Conservation (phyloP, 768 basidiomycete species). For the Crassisporium funariophilum region DNA sequence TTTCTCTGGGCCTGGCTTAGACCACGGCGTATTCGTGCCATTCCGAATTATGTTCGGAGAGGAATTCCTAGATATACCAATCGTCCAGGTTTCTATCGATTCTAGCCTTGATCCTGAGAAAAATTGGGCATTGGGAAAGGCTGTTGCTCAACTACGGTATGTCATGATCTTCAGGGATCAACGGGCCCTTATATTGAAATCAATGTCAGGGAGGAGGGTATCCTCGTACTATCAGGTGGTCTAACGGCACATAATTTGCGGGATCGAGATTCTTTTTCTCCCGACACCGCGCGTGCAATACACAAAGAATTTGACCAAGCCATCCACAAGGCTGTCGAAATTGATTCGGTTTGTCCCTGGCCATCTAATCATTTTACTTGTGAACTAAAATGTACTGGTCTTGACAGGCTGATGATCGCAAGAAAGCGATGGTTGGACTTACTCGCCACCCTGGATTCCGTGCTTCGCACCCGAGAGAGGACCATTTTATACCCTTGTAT, state of each 20-base stretch:
- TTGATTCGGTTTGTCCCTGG: constrained; percentile 46
- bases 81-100: constrained; percentile 74
- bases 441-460: constrained; percentile 64
- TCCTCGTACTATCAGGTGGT: constrained; percentile 73
- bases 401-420: constrained; percentile 50
- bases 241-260: constrained; percentile 67
- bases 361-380: constrained; percentile 7
- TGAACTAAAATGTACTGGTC: constrained; percentile 13
- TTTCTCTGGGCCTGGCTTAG: constrained; percentile 64
- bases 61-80: constrained; percentile 59
- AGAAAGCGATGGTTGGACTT: constrained; percentile 56
- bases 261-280: constrained; percentile 52
- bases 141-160: constrained; percentile 59
- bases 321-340: constrained; percentile 53
- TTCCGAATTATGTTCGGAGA: constrained; percentile 80
- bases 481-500: constrained; percentile 82
- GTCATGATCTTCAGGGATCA: constrained; percentile 17
- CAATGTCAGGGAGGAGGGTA: constrained; percentile 55
- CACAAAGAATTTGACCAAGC: constrained; percentile 63
- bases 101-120: constrained; percentile 55
- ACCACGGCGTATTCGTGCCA: constrained; percentile 82
- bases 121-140: constrained; percentile 69
- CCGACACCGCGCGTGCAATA: constrained; percentile 45
- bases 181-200: constrained; percentile 15
- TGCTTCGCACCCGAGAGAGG: constrained; percentile 70